Percentiles rank a stretch among this genome's conserved stretches.
Conservation (phyloP, 208 protist species). For the Crithidia acanthocephali region DNA sequence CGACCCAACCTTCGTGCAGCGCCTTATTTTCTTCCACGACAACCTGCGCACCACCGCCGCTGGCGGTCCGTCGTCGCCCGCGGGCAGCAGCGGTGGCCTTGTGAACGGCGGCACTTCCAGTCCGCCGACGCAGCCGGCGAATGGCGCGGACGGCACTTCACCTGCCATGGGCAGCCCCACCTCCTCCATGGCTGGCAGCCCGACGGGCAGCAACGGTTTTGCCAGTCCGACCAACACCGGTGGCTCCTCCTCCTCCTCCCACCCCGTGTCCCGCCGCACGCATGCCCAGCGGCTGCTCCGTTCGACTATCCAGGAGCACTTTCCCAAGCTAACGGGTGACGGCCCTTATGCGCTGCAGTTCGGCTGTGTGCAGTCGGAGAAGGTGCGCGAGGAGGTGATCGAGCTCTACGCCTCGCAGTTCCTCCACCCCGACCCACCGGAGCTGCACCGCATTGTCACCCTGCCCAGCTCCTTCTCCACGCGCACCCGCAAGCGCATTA, state of each 20-base stretch:
- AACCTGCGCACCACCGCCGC: not conserved
- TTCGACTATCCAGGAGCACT: constrained; percentile 83
- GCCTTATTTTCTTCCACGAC: constrained; percentile 72
- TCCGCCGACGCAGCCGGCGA: not conserved
- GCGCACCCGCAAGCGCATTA: constrained; percentile 69
- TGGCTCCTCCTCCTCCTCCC: not conserved
- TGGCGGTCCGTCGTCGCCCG: not conserved
- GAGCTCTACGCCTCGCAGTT: constrained; percentile 89
- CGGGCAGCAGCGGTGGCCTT: not conserved
- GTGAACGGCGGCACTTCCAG: not conserved
- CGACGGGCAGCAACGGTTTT: constrained; percentile 3
- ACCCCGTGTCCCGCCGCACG: constrained; percentile 38
- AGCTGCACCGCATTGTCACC: constrained; percentile 71
- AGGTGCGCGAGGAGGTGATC: constrained; percentile 63
- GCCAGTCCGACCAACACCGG: not conserved
- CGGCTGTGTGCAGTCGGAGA: constrained; percentile 63
- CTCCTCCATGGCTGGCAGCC: constrained; percentile 15
- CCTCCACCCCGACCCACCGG: constrained; percentile 72
- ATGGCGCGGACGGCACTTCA: constrained; percentile 1
- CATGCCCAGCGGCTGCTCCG: constrained; percentile 81
- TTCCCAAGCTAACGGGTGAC: constrained; percentile 62
- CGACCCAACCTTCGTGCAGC: constrained; percentile 76
- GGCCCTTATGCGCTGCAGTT: constrained; percentile 76
- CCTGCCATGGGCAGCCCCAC: constrained; percentile 11
- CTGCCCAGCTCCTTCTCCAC: constrained; percentile 73